A percentile compares a stretch with the other conserved stretches of the same genome.
Conservation (phyloP, 108 stramenopile species). For the Pseudonitzschia multiseries region DNA sequence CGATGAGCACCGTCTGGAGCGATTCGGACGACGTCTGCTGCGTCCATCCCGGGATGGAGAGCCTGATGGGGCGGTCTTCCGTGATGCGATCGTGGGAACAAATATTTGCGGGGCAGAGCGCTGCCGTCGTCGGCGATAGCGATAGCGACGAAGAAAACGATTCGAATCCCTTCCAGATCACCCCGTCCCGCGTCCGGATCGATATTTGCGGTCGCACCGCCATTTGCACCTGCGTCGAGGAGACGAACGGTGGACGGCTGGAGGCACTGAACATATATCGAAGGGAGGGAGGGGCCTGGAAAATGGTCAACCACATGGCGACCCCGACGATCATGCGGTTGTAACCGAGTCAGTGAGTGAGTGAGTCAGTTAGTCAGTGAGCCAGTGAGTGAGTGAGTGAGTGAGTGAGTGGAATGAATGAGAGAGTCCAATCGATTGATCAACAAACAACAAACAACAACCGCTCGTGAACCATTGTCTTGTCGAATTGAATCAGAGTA, state of each 20-base stretch:
- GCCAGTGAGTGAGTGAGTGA: too few species aligned
- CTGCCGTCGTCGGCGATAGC: not conserved
- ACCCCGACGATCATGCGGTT: slow-evolving; percentile 14
- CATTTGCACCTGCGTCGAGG: slow-evolving; percentile 35
- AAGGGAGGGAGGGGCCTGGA: slow-evolving; percentile 37
- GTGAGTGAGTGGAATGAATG: too few species aligned
- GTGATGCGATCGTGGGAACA: slow-evolving; percentile 30
- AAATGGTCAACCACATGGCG: slow-evolving; percentile 43
- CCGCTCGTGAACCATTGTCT: too few species aligned
- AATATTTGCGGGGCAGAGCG: slow-evolving; percentile 15
- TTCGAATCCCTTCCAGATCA: slow-evolving; percentile 4
- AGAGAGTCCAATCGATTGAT: too few species aligned
- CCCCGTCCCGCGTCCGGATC: slow-evolving; percentile 12
- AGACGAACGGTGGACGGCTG: slow-evolving; percentile 5
- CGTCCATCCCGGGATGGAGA: slow-evolving; percentile 30
- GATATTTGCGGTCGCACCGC: slow-evolving; percentile 35
- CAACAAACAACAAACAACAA: too few species aligned
- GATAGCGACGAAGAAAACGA: not conserved
- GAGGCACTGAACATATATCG: slow-evolving; percentile 38
- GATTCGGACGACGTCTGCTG: slow-evolving; percentile 14
- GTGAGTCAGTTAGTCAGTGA: too few species aligned
- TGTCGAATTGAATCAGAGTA: too few species aligned
- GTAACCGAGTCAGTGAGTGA: too few species aligned
- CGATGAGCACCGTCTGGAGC: slow-evolving; percentile 33
- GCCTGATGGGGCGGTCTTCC: slow-evolving; percentile 12